Conservation (phyloP, 2,329 filamentous ascomycete genomes). For the Cadophora sp. region DNA sequence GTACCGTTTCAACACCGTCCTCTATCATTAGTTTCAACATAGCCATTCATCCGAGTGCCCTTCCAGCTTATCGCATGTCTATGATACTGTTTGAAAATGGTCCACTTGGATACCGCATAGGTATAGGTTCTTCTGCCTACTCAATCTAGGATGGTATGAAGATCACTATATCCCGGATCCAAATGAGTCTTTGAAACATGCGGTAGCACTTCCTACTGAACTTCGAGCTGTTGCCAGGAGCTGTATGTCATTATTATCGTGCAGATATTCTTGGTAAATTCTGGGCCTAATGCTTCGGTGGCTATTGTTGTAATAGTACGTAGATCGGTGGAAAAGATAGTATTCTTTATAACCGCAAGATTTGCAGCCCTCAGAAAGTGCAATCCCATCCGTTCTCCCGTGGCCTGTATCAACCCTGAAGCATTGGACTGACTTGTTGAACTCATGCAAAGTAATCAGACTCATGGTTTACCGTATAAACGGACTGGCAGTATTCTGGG, state of each 20-base stretch:
- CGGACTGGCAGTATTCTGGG: neutral
- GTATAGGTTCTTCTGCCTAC: neutral
- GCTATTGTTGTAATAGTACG: neutral
- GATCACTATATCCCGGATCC: neutral
- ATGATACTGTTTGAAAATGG: no score
- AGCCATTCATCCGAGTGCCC: no score
- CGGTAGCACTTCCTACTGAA: neutral
- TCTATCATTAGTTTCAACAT: no score
- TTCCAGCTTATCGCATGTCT: no score
- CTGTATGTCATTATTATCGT: neutral
- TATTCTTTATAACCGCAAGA: neutral
- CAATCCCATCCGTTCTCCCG: neutral
- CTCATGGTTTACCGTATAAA: neutral
- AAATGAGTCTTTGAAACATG: neutral
- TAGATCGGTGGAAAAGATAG: neutral
- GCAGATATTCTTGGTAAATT: neutral
- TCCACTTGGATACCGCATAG: no score
- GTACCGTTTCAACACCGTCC: neutral
- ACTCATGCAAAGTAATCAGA: no score
- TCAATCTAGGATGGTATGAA: neutral
- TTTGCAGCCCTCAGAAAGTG: neutral
- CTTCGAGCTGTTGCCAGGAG: neutral
- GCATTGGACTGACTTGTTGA: no score
- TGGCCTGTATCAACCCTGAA: no score
- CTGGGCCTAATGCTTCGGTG: neutral